Evolutionary conservation across 2,329 filamentous ascomycete species (phyloP).

Genomic region (Ambrosiella xylebori): DNA sequence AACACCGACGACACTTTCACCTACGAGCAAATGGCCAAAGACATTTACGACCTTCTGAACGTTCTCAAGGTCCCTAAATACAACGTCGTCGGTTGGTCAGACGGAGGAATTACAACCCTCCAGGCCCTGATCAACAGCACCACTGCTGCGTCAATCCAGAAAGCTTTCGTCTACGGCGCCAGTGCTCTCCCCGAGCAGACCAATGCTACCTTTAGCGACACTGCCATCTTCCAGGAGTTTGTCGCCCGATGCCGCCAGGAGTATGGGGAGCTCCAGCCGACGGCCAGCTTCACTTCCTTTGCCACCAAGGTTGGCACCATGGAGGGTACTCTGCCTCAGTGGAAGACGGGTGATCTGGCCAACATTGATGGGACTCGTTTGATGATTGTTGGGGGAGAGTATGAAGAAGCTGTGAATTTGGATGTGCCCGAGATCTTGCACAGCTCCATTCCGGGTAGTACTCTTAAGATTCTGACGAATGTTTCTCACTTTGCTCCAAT

Average conservation of each 20-base stretch:
- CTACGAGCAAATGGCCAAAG: slow-evolving; percentile 22
- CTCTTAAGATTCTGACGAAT: slow-evolving; percentile 20
- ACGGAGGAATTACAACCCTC: slow-evolving; percentile 24
- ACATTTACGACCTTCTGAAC: slow-evolving; percentile 21
- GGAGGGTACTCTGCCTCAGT: slow-evolving; percentile 22
- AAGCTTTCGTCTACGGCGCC: slow-evolving; percentile 25
- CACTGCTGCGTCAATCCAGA: slow-evolving; percentile 20
- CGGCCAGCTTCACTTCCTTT: slow-evolving; percentile 22
- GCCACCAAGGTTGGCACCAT: slow-evolving; percentile 22
- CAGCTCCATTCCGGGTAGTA: slow-evolving; percentile 22
- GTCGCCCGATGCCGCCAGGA: slow-evolving; percentile 21
- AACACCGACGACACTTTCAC: slow-evolving; percentile 22
- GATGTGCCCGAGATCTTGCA: slow-evolving; percentile 21
- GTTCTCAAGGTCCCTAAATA: slow-evolving; percentile 18
- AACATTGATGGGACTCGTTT: slow-evolving; percentile 19
- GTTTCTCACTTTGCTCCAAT: slow-evolving; percentile 28
- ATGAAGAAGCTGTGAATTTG: slow-evolving; percentile 25
- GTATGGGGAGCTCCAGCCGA: slow-evolving; percentile 22
- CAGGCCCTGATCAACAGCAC: slow-evolving; percentile 20
- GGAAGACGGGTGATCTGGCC: slow-evolving; percentile 18
- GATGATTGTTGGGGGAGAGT: slow-evolving; percentile 19
- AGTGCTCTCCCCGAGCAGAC: slow-evolving; percentile 20
- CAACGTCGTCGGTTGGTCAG: slow-evolving; percentile 25
- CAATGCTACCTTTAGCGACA: slow-evolving; percentile 21
- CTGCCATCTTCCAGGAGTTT: slow-evolving; percentile 21